phyloP scores from a whole-genome alignment of 164 flowering plant genomes.

The Annona squamosa region DNA sequence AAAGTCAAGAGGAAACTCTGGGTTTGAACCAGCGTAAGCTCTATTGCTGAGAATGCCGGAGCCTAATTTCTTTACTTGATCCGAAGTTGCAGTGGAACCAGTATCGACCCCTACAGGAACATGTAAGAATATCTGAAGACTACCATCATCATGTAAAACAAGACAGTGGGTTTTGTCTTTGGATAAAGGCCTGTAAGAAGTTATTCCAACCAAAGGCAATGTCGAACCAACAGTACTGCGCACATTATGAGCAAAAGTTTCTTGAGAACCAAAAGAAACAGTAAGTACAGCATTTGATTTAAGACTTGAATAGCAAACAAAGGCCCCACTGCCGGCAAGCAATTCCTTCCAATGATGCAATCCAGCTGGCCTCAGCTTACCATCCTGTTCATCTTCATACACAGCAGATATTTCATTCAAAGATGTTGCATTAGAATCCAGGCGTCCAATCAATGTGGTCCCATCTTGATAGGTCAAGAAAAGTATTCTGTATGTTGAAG shows the following conservation, averaged over 20 bases:
- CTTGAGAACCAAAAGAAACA: slow-evolving; percentile 44
- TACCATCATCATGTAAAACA: slow-evolving; percentile 94
- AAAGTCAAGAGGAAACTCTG: slow-evolving; percentile 99
- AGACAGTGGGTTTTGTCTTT: slow-evolving; percentile 86
- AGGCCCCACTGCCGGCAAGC: slow-evolving; percentile 68
- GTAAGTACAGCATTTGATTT: slow-evolving; percentile 68
- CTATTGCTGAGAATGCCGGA: slow-evolving; percentile 72
- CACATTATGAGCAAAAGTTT: slow-evolving; percentile 65
- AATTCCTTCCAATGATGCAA: slow-evolving; percentile 92
- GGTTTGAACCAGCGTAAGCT: slow-evolving; percentile 65
- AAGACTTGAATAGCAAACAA: slow-evolving; percentile 75
- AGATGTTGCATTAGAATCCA: slow-evolving; percentile 55
- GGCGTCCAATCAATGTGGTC: slow-evolving; percentile 60
- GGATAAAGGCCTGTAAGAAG: slow-evolving; percentile 88
- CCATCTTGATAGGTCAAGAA: slow-evolving; percentile 89
- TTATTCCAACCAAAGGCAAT: slow-evolving; percentile 76
- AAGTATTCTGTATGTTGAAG: slow-evolving; percentile 57
- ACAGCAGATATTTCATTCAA: slow-evolving; percentile 64
- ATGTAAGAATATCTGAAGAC: slow-evolving; percentile 88
- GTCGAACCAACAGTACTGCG: slow-evolving; percentile 67
- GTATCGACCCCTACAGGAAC: slow-evolving; percentile 55
- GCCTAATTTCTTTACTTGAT: slow-evolving; percentile 83
- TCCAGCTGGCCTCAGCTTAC: slow-evolving; percentile 64
- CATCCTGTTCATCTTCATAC: slow-evolving; percentile 73
- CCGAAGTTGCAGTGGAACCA: slow-evolving; percentile 41